These are phyloP conservation scores for Penicillium aurantiogriseum DNA, from an alignment of 2,329 filamentous ascomycete genomes.

Conservation along the genomic window DNA sequence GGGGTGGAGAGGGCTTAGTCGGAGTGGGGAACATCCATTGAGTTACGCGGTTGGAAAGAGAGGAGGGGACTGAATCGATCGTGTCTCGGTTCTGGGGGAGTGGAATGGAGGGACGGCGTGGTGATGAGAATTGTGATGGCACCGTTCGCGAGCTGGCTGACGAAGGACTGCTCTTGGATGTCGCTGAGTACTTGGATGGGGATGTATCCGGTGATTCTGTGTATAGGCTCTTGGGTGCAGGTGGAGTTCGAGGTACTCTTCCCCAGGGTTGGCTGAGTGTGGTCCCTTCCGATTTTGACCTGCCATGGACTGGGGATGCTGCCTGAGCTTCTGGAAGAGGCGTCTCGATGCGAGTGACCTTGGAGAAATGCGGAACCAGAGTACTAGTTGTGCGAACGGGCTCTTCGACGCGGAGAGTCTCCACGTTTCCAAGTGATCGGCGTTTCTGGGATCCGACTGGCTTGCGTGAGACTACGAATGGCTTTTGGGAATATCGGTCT, in stretches of 20 bases:
- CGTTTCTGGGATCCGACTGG: constrained; percentile 36
- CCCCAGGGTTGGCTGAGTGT: constrained; percentile 2
- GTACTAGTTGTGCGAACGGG: constrained; percentile 21
- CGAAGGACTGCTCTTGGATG: constrained; percentile 13
- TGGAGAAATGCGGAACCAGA: constrained; percentile 35
- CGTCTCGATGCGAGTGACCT: constrained; percentile 12
- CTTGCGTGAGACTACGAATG: constrained; percentile 37
- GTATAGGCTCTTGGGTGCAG: not conserved
- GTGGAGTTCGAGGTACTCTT: constrained; percentile 11
- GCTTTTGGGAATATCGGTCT: constrained; percentile 21
- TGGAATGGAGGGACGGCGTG: constrained; percentile 24
- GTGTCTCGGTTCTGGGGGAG: constrained; percentile 16
- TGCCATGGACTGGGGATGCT: constrained; percentile 10
- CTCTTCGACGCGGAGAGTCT: constrained; percentile 19
- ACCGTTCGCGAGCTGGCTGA: constrained; percentile 21
- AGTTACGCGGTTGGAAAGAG: constrained; percentile 29
- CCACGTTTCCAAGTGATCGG: constrained; percentile 28
- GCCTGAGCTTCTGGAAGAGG: not conserved
- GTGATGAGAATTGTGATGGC: constrained; percentile 24
- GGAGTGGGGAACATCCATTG: constrained; percentile 32
- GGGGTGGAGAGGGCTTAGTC: constrained; percentile 11
- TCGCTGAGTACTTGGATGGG: constrained; percentile 4
- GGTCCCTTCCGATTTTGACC: constrained; percentile 15
- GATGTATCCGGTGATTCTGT: not conserved
- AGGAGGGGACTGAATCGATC: constrained; percentile 15